phyloP scores from a whole-genome alignment of 148 eudicot species.

The Polygonum aviculare region DNA sequence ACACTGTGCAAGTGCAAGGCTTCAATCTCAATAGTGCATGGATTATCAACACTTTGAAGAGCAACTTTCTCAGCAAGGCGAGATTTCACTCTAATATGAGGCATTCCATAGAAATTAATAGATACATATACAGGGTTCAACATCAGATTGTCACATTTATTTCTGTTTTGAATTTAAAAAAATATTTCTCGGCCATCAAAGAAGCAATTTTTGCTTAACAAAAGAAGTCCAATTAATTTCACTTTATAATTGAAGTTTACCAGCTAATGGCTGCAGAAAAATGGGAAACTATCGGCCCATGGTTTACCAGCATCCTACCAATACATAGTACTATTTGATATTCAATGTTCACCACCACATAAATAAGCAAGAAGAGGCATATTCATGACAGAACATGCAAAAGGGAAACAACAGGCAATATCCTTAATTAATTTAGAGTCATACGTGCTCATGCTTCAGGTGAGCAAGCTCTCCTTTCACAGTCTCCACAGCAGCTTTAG shows the following conservation, averaged over 20 bases:
- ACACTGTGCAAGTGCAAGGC: background rate
- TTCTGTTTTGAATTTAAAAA: background rate
- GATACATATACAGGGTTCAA: background rate
- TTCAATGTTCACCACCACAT: background rate
- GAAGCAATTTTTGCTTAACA: background rate
- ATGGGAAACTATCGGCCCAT: background rate
- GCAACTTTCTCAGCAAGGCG: background rate
- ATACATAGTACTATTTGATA: background rate
- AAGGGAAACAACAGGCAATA: background rate
- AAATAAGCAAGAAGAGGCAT: background rate
- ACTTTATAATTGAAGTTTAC: background rate
- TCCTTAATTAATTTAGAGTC: constrained; percentile 10
- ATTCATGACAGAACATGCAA: background rate
- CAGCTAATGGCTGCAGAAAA: background rate
- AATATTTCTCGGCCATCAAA: background rate
- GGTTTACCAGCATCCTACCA: background rate
- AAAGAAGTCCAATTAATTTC: background rate
- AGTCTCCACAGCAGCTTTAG: constrained; percentile 81
- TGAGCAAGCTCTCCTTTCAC: constrained; percentile 75
- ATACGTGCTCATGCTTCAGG: constrained; percentile 74
- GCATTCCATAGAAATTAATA: background rate
- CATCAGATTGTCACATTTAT: background rate
- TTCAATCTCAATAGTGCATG: constrained; percentile 1
- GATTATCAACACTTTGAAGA: background rate
- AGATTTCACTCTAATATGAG: background rate